These are phyloP conservation scores for Podosphaera xanthii DNA, from an alignment of 2,329 filamentous ascomycete species.

Conservation along the genomic window DNA sequence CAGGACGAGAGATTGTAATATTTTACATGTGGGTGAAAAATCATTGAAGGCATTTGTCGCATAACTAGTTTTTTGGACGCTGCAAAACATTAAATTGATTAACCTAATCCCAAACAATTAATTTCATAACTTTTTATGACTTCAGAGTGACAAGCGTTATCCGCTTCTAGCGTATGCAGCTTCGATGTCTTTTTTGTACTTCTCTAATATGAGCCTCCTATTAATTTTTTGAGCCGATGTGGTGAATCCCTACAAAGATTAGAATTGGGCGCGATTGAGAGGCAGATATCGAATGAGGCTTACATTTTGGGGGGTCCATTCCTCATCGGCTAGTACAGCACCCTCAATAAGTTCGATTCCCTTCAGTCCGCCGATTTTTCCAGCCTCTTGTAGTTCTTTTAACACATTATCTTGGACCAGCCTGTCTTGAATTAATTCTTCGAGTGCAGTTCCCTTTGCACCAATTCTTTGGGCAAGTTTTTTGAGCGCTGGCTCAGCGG, in stretches of 20 bases:
- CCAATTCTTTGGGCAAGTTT: slow-evolving; percentile 36
- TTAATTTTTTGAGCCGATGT: slow-evolving; percentile 54
- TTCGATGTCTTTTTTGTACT: slow-evolving; percentile 37
- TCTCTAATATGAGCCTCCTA: slow-evolving; percentile 40
- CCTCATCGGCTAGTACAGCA: slow-evolving; percentile 59
- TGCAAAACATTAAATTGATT: no score
- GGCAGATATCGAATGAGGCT: slow-evolving; percentile 20
- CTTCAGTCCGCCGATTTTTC: slow-evolving; percentile 40
- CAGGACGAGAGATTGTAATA: no score
- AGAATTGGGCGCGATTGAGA: slow-evolving; percentile 15
- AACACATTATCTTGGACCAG: slow-evolving; percentile 38
- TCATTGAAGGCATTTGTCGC: no score
- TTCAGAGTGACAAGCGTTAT: background rate
- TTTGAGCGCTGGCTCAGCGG: slow-evolving; percentile 38
- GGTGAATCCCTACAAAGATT: slow-evolving; percentile 29
- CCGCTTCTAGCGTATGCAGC: slow-evolving; percentile 11
- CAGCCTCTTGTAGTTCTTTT: slow-evolving; percentile 45
- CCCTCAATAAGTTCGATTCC: slow-evolving; percentile 55
- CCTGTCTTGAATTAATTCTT: slow-evolving; percentile 42
- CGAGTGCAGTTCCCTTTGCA: slow-evolving; percentile 36
- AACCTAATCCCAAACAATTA: no score
- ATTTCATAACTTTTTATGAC: no score
- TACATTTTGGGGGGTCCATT: slow-evolving; percentile 72
- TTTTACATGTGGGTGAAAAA: no score
- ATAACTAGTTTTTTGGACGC: no score